phyloP scores from a whole-genome alignment of 208 protist genomes.

The Angomonas deanei region DNA sequence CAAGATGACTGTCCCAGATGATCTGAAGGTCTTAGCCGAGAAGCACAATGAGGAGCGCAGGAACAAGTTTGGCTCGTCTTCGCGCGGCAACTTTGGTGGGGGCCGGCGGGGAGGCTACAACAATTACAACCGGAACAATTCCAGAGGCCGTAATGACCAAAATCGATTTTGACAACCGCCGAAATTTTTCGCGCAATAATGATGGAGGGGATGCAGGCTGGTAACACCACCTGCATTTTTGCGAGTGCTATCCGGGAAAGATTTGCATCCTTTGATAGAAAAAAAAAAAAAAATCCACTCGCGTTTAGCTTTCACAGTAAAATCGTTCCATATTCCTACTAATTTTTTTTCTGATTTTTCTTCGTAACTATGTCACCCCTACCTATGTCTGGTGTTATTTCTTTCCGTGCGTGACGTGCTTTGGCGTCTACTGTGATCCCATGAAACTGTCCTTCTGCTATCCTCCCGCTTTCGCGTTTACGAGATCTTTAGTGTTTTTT shows the following conservation, averaged over 20 bases:
- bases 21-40: conserved; percentile 44
- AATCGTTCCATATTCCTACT: conserved; percentile 1
- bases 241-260: too few relatives aligned
- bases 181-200: neutral
- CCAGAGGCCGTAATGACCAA: neutral
- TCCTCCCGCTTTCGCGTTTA: neutral
- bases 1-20: conserved; percentile 40
- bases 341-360: conserved; percentile 13
- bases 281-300: conserved; percentile 1
- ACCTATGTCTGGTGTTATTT: neutral
- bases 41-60: conserved; percentile 11
- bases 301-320: conserved; percentile 4
- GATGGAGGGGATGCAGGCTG: neutral
- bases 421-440: too few relatives aligned
- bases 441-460: neutral
- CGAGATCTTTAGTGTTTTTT: conserved; percentile 9
- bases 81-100: conserved; percentile 1
- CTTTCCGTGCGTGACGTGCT: too few relatives aligned
- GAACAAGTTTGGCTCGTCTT: conserved; percentile 2
- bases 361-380: neutral
- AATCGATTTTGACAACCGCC: neutral
- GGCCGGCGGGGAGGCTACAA: neutral
- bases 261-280: too few relatives aligned
- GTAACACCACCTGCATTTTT: neutral
- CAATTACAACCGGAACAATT: neutral